Conservation (phyloP, 2,329 filamentous ascomycete genomes). For the Thielaviopsis ethacetica region DNA sequence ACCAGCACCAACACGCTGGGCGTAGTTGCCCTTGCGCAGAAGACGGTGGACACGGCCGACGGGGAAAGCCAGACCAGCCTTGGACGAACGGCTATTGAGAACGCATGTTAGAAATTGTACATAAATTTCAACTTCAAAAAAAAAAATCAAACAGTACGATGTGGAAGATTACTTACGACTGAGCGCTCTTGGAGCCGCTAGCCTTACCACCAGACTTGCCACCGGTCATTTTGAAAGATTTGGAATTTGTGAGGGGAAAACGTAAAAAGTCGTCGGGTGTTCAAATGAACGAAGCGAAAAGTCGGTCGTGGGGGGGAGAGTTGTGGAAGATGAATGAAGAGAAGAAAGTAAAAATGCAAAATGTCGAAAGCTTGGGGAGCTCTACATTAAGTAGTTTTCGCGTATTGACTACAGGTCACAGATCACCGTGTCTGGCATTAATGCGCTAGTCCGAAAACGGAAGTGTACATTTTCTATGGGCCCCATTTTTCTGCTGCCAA, state of each 20-base stretch:
- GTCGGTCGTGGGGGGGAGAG: slow-evolving; percentile 9
- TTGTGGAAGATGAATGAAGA: slow-evolving; percentile 19
- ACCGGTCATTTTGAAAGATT: slow-evolving; percentile 84
- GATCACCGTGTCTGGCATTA: slow-evolving; percentile 25
- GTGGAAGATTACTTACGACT: slow-evolving; percentile 59
- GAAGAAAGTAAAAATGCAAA: neutral
- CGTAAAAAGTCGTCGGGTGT: slow-evolving; percentile 10
- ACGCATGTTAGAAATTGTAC: slow-evolving; percentile 22
- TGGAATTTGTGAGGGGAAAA: slow-evolving; percentile 11
- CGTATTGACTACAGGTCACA: slow-evolving; percentile 28
- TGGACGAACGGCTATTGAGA: slow-evolving; percentile 71
- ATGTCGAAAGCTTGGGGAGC: slow-evolving; percentile 23
- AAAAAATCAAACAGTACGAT: neutral
- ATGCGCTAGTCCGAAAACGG: slow-evolving; percentile 15
- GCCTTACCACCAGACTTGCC: slow-evolving; percentile 99
- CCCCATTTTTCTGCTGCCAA: slow-evolving; percentile 6
- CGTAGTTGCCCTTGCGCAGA: slow-evolving; percentile 97
- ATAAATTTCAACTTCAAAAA: neutral
- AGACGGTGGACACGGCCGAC: slow-evolving; percentile 99
- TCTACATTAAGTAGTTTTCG: slow-evolving; percentile 42
- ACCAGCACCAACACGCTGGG: slow-evolving; percentile 97
- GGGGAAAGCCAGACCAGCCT: slow-evolving; percentile 97
- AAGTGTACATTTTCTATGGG: slow-evolving; percentile 13
- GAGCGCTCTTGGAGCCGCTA: slow-evolving; percentile 95
- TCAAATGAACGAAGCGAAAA: neutral